Percentiles rank a stretch among this genome's conserved stretches.
Evolutionary conservation across 1,139 yeast genomes (phyloP).

Genomic region (Taphrina populina): DNA sequence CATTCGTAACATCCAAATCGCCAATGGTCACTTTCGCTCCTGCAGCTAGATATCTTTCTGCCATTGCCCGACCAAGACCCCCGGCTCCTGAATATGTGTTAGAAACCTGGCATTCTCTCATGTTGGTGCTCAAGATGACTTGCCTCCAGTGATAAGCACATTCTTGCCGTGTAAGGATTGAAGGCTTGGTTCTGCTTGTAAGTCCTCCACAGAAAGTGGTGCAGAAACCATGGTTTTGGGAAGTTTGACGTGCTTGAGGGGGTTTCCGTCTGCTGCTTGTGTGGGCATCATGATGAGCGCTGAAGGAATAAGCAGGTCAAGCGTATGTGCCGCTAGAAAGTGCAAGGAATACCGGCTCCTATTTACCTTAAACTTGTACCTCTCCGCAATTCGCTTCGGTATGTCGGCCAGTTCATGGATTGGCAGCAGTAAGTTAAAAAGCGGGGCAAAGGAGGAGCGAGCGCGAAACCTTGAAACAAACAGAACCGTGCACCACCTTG

Average conservation of each 20-base stretch:
- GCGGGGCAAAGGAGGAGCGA: too few relatives aligned
- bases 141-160: constrained; percentile 30
- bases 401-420: too few relatives aligned
- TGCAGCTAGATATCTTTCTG: constrained; percentile 12
- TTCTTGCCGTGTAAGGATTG: constrained; percentile 9
- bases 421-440: too few relatives aligned
- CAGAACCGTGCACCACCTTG: too few relatives aligned
- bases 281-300: too few relatives aligned
- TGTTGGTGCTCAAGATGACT: neutral
- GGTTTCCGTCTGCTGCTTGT: too few relatives aligned
- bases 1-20: constrained; percentile 16
- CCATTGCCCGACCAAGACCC: constrained; percentile 29
- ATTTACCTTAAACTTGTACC: too few relatives aligned
- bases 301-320: too few relatives aligned
- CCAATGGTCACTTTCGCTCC: constrained; percentile 32
- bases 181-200: constrained; percentile 4
- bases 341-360: too few relatives aligned
- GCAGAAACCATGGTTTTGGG: constrained; percentile 12
- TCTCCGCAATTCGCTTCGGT: too few relatives aligned
- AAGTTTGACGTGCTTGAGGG: neutral
- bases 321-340: too few relatives aligned
- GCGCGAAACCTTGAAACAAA: too few relatives aligned
- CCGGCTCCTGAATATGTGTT: constrained; percentile 17
- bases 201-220: neutral
- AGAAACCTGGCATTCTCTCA: neutral